A percentile compares a stretch with the other conserved stretches of the same genome.
Evolutionary conservation across 768 basidiomycete genomes (phyloP).

Genomic region (Termitomyces sp.): DNA sequence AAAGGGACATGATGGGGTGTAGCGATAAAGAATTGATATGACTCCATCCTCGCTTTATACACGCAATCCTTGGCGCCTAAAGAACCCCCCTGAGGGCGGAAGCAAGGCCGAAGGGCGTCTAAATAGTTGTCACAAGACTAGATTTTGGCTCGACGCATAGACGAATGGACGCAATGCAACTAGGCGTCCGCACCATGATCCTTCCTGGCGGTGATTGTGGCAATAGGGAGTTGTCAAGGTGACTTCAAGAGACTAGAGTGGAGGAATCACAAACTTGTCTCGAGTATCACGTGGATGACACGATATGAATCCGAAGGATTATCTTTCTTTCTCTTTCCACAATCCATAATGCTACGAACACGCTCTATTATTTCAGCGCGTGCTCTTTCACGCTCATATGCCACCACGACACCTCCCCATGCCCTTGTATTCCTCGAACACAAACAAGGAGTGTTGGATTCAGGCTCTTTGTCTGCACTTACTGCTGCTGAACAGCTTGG

Average conservation of each 20-base stretch:
- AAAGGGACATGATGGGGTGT: slow-evolving; percentile 21
- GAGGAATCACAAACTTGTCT: too few relatives aligned
- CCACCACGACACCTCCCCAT: slow-evolving; percentile 59
- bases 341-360: slow-evolving; percentile 15
- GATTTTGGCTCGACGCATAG: slow-evolving; percentile 7
- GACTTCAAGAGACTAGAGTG: too few relatives aligned
- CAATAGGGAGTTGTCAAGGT: too few relatives aligned
- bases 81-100: slow-evolving; percentile 1
- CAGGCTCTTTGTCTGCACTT: slow-evolving; percentile 84
- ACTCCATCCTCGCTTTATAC: slow-evolving; percentile 1
- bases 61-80: slow-evolving; percentile 6
- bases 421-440: slow-evolving; percentile 92
- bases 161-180: slow-evolving; percentile 32
- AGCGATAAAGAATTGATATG: slow-evolving; percentile 5
- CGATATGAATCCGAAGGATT: too few relatives aligned
- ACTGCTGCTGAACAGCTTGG: slow-evolving; percentile 87
- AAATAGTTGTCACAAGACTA: too few relatives aligned
- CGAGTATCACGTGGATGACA: slow-evolving; percentile 30
- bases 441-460: slow-evolving; percentile 72
- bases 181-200: slow-evolving; percentile 56
- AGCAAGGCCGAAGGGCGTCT: not conserved
- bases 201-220: too few relatives aligned
- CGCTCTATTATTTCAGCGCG: slow-evolving; percentile 11
- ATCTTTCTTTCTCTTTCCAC: too few relatives aligned
- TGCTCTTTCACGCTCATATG: slow-evolving; percentile 42